phyloP scores from a whole-genome alignment of 2,329 filamentous ascomycete species.

The Ceratocystis diversiconidia region DNA sequence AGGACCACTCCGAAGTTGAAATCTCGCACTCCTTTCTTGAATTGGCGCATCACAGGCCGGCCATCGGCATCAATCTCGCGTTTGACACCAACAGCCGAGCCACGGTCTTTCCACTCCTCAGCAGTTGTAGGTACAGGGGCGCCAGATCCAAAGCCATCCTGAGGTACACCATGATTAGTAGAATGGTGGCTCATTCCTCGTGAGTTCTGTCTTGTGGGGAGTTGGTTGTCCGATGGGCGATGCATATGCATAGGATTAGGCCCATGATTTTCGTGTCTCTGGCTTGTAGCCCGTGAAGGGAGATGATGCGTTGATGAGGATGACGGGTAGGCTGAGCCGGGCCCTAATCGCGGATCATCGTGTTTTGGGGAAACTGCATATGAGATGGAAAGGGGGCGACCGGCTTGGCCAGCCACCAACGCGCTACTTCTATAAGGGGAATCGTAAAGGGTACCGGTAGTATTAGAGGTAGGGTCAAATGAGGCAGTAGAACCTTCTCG shows the following conservation, averaged over 20 bases:
- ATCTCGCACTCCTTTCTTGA: slow-evolving; percentile 95
- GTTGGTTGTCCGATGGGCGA: slow-evolving; percentile 11
- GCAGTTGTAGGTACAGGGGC: slow-evolving; percentile 42
- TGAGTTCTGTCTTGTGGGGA: slow-evolving; percentile 42
- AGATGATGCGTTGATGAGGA: slow-evolving; percentile 6
- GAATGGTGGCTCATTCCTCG: slow-evolving; percentile 51
- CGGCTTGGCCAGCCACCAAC: slow-evolving; percentile 12
- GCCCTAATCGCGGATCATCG: slow-evolving; percentile 29
- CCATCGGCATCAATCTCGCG: slow-evolving; percentile 78
- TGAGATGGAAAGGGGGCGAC: slow-evolving; percentile 15
- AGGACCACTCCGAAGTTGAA: slow-evolving; percentile 85
- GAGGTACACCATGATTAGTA: slow-evolving; percentile 24
- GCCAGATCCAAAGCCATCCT: slow-evolving; percentile 28
- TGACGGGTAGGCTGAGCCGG: slow-evolving; percentile 3
- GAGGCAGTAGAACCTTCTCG: slow-evolving; percentile 16
- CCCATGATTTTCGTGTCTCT: slow-evolving; percentile 7
- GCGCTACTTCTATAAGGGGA: slow-evolving; percentile 15
- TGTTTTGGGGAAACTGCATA: slow-evolving; percentile 20
- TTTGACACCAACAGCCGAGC: slow-evolving; percentile 70
- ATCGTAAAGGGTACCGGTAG: slow-evolving; percentile 11
- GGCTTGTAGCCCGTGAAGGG: slow-evolving; percentile 14
- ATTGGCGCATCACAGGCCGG: slow-evolving; percentile 62
- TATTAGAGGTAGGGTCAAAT: slow-evolving; percentile 10
- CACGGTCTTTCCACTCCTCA: slow-evolving; percentile 92
- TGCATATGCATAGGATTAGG: not conserved